Evolutionary conservation across 805 yeast genomes (phyloP).

Genomic region (Kodamaea laetipori): DNA sequence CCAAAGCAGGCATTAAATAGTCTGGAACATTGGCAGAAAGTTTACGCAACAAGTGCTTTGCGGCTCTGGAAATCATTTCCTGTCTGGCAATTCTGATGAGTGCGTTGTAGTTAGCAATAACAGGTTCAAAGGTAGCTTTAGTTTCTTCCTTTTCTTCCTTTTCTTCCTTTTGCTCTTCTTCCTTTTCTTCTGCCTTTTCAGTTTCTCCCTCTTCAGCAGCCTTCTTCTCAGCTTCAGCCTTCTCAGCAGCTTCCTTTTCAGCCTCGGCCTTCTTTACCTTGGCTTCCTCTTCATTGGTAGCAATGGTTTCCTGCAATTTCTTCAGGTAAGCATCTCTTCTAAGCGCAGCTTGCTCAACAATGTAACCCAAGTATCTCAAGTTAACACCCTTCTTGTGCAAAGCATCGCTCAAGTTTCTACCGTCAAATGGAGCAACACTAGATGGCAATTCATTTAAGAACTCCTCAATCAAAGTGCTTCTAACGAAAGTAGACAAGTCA

Average conservation of each 20-base stretch:
- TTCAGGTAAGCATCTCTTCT: slow-evolving; percentile 21
- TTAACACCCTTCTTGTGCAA: slow-evolving; percentile 86
- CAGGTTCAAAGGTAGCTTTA: slow-evolving; percentile 45
- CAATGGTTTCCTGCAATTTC: slow-evolving; percentile 21
- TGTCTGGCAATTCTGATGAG: slow-evolving; percentile 50
- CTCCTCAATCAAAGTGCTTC: slow-evolving; percentile 59
- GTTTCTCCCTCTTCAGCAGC: slow-evolving; percentile 17
- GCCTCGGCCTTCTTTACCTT: slow-evolving; percentile 29
- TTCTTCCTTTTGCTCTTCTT: slow-evolving; percentile 24
- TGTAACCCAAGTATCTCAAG: slow-evolving; percentile 78
- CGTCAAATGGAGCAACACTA: slow-evolving; percentile 75
- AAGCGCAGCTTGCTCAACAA: slow-evolving; percentile 43
- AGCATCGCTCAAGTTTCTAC: slow-evolving; percentile 64
- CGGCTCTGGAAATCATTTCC: slow-evolving; percentile 79
- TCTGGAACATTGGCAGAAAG: slow-evolving; percentile 50
- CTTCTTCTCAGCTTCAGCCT: slow-evolving; percentile 12
- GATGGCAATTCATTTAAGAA: slow-evolving; percentile 57
- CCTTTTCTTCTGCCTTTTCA: slow-evolving; percentile 25
- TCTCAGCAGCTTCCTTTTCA: slow-evolving; percentile 19
- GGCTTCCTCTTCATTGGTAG: slow-evolving; percentile 27
- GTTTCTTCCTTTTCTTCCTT: slow-evolving; percentile 27
- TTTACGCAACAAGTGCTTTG: slow-evolving; percentile 70
- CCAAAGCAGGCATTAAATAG: slow-evolving; percentile 56
- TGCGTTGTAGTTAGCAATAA: slow-evolving; percentile 46
- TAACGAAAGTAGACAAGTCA: slow-evolving; percentile 66